Percentiles rank a stretch among this genome's conserved stretches.
phyloP scores from a whole-genome alignment of 306 rosid genomes.

The Notholithocarpus densiflorus region DNA sequence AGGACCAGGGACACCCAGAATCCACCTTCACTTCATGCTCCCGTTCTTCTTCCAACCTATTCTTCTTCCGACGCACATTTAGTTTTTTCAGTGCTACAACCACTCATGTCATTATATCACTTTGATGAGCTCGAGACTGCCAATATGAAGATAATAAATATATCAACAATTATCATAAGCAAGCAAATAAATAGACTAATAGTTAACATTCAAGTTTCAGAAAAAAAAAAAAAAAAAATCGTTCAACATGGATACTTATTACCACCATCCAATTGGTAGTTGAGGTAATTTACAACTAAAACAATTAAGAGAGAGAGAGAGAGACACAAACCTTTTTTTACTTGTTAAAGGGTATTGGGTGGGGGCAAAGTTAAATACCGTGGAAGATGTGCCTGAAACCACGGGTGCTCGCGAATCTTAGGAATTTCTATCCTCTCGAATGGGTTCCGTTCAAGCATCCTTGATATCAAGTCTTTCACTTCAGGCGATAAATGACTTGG shows the following conservation, averaged over 20 bases:
- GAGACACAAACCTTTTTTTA: conserved; percentile 53
- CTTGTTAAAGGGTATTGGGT: conserved; percentile 69
- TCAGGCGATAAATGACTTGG: conserved; percentile 87
- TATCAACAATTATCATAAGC: conserved; percentile 22
- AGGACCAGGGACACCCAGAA: conserved; percentile 44
- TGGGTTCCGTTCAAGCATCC: conserved; percentile 87
- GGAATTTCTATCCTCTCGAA: conserved; percentile 83
- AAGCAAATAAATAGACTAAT: not conserved
- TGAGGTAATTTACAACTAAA: not conserved
- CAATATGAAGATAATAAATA: conserved; percentile 20
- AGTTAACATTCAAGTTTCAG: not conserved
- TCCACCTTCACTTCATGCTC: conserved; percentile 91
- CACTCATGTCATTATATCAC: conserved; percentile 86
- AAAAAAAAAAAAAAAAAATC: not conserved
- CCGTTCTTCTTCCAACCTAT: conserved; percentile 85
- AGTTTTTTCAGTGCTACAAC: conserved; percentile 82
- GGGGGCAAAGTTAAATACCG: conserved; percentile 91
- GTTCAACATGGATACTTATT: not conserved
- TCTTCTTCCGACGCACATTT: conserved; percentile 86
- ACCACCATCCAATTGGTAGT: not conserved
- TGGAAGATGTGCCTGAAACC: conserved; percentile 94
- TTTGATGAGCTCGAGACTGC: conserved; percentile 86
- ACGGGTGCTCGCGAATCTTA: conserved; percentile 84
- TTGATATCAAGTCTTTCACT: conserved; percentile 85
- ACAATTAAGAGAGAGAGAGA: not conserved